Evolutionary conservation across 805 yeast genomes (phyloP).

Genomic region (Ogataea wickerhamii): DNA sequence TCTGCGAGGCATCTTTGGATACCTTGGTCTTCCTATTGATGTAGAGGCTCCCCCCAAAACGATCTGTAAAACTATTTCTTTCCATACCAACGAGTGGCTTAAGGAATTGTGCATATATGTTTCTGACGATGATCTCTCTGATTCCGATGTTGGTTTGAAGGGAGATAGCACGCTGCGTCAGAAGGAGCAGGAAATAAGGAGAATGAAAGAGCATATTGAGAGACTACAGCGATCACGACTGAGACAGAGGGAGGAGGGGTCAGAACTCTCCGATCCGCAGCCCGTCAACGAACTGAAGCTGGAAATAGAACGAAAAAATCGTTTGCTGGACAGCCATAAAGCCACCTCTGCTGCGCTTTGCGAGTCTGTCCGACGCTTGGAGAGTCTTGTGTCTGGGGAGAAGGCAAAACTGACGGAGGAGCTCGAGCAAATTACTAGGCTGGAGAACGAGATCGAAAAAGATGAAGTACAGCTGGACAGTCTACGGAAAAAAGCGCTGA

Average conservation of each 20-base stretch:
- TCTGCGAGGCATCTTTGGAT: constrained; percentile 10
- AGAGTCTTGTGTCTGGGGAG: constrained; percentile 7
- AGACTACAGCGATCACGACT: constrained; percentile 8
- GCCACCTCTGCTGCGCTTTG: constrained; percentile 11
- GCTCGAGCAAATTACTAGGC: constrained; percentile 7
- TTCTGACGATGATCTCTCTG: constrained; percentile 40
- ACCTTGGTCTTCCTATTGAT: constrained; percentile 7
- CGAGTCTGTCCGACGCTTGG: constrained; percentile 10
- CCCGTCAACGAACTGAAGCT: constrained; percentile 2
- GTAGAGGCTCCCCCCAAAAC: not conserved
- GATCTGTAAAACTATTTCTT: constrained; percentile 2
- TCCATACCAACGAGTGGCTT: constrained; percentile 19
- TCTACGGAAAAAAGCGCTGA: not conserved
- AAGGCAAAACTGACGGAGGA: constrained; percentile 11
- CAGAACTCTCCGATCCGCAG: not conserved
- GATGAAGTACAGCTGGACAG: constrained; percentile 2
- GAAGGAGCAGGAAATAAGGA: constrained; percentile 18
- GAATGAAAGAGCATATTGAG: constrained; percentile 19
- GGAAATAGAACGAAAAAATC: constrained; percentile 8
- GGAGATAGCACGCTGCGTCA: constrained; percentile 7
- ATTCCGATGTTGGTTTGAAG: constrained; percentile 21
- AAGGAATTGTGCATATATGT: constrained; percentile 15
- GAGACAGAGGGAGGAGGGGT: not conserved
- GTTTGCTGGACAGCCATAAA: constrained; percentile 7
- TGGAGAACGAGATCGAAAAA: constrained; percentile 10